Evolutionary conservation across 495 filamentous ascomycete genomes (phyloP), one percentile per base, ranked within the genome.

Genomic region (Diplogelasinospora grovesii): DNA sequence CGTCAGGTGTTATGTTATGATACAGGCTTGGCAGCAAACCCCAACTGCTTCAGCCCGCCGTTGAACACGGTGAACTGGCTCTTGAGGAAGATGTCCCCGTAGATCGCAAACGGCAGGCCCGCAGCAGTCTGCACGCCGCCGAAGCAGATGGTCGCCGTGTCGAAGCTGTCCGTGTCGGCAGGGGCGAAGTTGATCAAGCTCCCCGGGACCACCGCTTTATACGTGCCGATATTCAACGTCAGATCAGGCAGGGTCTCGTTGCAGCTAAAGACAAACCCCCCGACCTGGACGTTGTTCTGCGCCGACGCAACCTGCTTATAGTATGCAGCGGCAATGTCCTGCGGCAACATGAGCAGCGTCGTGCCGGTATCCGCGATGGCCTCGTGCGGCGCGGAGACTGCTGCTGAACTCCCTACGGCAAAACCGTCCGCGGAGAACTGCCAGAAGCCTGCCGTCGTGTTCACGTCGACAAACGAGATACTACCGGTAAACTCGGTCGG

Each of bases 21-120:
- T 14, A 6, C 21, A 2, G 53, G 47, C 55, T 74, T 75, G 22
- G 59, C 53, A n/a, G 82, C 82, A 59, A 85, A 80, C 7, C 82
- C 83, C 31, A 86, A 56, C 36, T 66, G 56, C 63, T 59, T 5
- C 58, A 66, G 22, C 63, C 63, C 22, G 0, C 69, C 65, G 40
- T 89, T 77, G 49, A 89, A 89, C 3, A 93, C 78, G 8, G 82
- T 84, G 45, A 85, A 89, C 59, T 87, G 81, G 55, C 74, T 75
- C 73, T 92, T 89, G 43, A 93, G 72, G 63, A 89, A 89, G 41
- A 90, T 75, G 44, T 89, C 86, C 18, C 86, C 86, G 39, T 87
- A 83, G 52, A 94, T 88, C 24, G 75, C 74, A 54, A 86, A 78
- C 13, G 66, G 73, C 26, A 86, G 68, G 23, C 76, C 76, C 19